Base-by-base conservation (phyloP, 805 yeast genomes). In the Babjeviella inositovora region DNA sequence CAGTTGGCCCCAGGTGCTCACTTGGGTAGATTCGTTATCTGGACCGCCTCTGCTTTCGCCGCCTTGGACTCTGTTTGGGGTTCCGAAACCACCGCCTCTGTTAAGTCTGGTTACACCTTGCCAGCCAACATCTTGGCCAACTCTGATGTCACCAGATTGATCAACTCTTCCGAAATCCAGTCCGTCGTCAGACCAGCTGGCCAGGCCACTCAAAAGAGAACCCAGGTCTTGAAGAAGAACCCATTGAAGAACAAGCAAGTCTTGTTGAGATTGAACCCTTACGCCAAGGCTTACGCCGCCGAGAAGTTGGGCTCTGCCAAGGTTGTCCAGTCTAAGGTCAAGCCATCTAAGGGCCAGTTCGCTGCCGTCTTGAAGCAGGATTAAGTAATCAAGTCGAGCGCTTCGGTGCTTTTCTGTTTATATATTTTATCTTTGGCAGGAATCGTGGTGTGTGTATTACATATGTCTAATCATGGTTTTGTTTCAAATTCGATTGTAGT, bases 1-100 rank as follows among this genome's bases (percentile, higher is more conserved):
- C 97, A 87, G 71, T 79, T 90, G 53, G 98, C 98, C 49, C 98
- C 98, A 62, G 98, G 98, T 77, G 93, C 97, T 56, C 98, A 90
- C 73, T 70, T 90, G 52, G 98, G 98, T 70, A 85, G 98, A 75
- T 90, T 90, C 53, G 77, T 90, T 53, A 82, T 90, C 82, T 90
- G 98, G 98, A 85, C 98, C 54, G 94, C 85, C 70, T 67, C 82
- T 57, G 99, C 99, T 57, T 84, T 90, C 61, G 77, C 85, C 57
- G 72, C 85, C 50, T 73, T 90, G 54, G 99, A 90, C 72, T 67
- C 84, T 39, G 80, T 90, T 70, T 90, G 90, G 90, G 93, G 93
- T 58, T 71, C 93, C 40, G 92, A 77, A 55, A 55, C 85, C 47
- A 70, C 76, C 54, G 69, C 73, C 45, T 71, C 90, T 28, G 51